Percentiles rank a stretch among this genome's conserved stretches.
Evolutionary conservation across 1,284 basidiomycete genomes (phyloP).

Genomic region (Rugosomyces carneus): DNA sequence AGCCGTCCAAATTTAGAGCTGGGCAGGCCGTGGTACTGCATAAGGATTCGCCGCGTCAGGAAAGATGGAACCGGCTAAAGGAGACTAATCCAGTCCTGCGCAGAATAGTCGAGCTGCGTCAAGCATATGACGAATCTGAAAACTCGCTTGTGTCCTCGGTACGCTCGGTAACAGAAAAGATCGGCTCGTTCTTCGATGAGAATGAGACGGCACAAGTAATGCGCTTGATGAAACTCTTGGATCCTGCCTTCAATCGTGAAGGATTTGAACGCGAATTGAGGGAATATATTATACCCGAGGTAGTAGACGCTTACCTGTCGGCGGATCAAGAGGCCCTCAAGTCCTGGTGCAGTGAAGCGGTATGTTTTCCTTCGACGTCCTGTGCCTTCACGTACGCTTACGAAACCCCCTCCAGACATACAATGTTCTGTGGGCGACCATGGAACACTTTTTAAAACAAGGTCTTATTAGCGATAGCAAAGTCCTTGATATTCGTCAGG

Average conservation of each 20-base stretch:
- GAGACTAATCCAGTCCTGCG: slow-evolving; percentile 70
- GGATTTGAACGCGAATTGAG: slow-evolving; percentile 85
- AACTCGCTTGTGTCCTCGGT: slow-evolving; percentile 82
- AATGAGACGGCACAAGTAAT: slow-evolving; percentile 96
- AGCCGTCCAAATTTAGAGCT: slow-evolving; percentile 57
- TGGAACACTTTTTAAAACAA: slow-evolving; percentile 90
- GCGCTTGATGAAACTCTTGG: slow-evolving; percentile 79
- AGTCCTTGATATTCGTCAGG: slow-evolving; percentile 90
- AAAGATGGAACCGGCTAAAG: slow-evolving; percentile 73
- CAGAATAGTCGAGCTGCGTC: slow-evolving; percentile 52
- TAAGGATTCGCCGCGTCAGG: slow-evolving; percentile 71
- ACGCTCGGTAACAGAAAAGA: slow-evolving; percentile 78
- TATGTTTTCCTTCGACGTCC: slow-evolving; percentile 36
- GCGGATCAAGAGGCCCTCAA: slow-evolving; percentile 84
- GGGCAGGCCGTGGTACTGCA: slow-evolving; percentile 81
- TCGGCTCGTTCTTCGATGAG: slow-evolving; percentile 92
- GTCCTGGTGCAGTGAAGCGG: slow-evolving; percentile 95
- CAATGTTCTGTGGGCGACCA: slow-evolving; percentile 95
- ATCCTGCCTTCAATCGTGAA: slow-evolving; percentile 86
- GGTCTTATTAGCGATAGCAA: slow-evolving; percentile 88
- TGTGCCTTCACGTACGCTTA: neutral
- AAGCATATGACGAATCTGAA: slow-evolving; percentile 89
- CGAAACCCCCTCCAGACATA: slow-evolving; percentile 62
- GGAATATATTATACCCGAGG: slow-evolving; percentile 97
- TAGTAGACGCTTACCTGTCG: slow-evolving; percentile 92